Conservation (phyloP, 106 monocot species). For the Dioscorea dumetorum region DNA sequence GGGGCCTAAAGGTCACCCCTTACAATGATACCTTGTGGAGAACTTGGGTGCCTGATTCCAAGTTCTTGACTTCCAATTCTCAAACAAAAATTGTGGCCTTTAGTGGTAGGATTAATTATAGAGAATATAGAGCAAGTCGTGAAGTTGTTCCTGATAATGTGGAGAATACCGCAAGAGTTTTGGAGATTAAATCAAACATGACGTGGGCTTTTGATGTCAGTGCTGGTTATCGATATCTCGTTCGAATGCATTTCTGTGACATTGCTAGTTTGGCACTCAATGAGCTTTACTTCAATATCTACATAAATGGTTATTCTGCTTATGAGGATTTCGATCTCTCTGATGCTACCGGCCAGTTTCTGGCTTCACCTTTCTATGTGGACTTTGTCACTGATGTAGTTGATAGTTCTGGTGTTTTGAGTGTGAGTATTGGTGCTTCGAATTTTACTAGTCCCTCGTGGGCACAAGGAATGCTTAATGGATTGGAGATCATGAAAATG, state of each 20-base stretch:
- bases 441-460: conserved; percentile 21
- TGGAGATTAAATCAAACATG: conserved; percentile 35
- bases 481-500: conserved; percentile 85
- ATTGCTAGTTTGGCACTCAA: conserved; percentile 75
- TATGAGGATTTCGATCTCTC: conserved; percentile 76
- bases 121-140: conserved; percentile 46
- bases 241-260: conserved; percentile 93
- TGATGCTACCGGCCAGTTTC: conserved; percentile 18
- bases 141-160: conserved; percentile 83
- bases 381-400: conserved; percentile 50
- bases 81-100: conserved; percentile 13
- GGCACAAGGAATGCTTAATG: conserved; percentile 68
- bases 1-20: conserved; percentile 74
- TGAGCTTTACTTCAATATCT: conserved; percentile 62
- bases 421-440: conserved; percentile 44
- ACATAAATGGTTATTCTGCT: conserved; percentile 58
- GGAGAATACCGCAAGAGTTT: conserved; percentile 47
- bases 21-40: conserved; percentile 92
- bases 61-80: conserved; percentile 19
- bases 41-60: conserved; percentile 62
- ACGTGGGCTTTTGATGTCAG: conserved; percentile 63
- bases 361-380: conserved; percentile 78
- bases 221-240: conserved; percentile 47
- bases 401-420: conserved; percentile 27
- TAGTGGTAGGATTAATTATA: conserved; percentile 59